Evolutionary conservation across 805 yeast genomes (phyloP).

Genomic region (Hanseniaspora clermontiae): DNA sequence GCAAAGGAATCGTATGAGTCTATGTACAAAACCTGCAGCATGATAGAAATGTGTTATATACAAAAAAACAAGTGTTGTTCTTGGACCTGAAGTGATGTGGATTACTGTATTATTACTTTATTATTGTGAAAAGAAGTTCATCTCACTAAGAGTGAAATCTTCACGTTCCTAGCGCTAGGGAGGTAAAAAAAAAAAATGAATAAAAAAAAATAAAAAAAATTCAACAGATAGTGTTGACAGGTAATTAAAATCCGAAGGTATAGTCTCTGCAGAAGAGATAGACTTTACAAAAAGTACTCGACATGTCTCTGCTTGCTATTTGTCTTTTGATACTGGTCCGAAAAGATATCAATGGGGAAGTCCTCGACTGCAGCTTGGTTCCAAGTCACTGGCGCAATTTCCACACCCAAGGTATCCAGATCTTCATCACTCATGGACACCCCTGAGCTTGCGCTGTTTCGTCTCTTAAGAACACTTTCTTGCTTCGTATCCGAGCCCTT

Average conservation of each 20-base stretch:
- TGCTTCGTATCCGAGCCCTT: background rate
- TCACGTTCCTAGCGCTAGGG: background rate
- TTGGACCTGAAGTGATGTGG: no score
- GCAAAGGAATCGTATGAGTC: slow-evolving; percentile 96
- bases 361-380: background rate
- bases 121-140: no score
- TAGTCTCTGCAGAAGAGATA: background rate
- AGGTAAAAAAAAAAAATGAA: background rate
- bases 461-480: background rate
- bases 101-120: no score
- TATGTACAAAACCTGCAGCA: slow-evolving; percentile 30
- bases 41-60: no score
- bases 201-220: no score
- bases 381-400: slow-evolving; percentile 12
- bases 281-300: slow-evolving; percentile 24
- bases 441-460: background rate
- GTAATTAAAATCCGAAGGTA: background rate
- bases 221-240: background rate
- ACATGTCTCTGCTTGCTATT: slow-evolving; percentile 26
- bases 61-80: no score
- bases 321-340: slow-evolving; percentile 27
- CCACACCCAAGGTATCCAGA: background rate
- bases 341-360: slow-evolving; percentile 22
- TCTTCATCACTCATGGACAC: background rate
- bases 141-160: no score